Evolutionary conservation across 805 yeast species (phyloP).

Genomic region (Teunomyces kruisii): DNA sequence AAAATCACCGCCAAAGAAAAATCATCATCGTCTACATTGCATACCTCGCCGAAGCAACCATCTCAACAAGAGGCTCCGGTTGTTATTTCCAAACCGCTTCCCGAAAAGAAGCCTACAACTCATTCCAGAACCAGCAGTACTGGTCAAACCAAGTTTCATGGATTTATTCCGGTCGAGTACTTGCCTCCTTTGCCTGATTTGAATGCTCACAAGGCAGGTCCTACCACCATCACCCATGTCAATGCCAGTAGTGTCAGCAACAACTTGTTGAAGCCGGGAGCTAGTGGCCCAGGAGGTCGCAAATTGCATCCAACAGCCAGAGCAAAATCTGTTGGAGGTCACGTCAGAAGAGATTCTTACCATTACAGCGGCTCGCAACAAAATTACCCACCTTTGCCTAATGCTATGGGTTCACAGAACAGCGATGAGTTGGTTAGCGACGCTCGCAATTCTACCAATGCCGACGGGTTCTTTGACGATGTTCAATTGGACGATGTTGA

Average conservation of each 20-base stretch:
- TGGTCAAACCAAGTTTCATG: slow-evolving; percentile 28
- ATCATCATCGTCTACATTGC: slow-evolving; percentile 22
- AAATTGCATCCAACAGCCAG: slow-evolving; percentile 79
- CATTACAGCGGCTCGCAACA: slow-evolving; percentile 18
- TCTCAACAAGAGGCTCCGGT: slow-evolving; percentile 1
- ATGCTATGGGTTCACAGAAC: slow-evolving; percentile 38
- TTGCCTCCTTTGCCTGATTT: slow-evolving; percentile 47
- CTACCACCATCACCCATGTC: neutral
- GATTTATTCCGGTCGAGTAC: slow-evolving; percentile 42
- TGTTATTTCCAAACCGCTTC: neutral
- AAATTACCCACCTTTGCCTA: slow-evolving; percentile 47
- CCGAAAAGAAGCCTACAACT: slow-evolving; percentile 9
- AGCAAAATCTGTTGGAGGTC: slow-evolving; percentile 82
- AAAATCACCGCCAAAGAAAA: slow-evolving; percentile 59
- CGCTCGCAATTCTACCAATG: slow-evolving; percentile 16
- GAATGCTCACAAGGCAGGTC: slow-evolving; percentile 20
- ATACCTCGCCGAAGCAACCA: slow-evolving; percentile 10
- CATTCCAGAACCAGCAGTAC: slow-evolving; percentile 6
- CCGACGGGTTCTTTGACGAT: slow-evolving; percentile 60
- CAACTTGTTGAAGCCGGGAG: slow-evolving; percentile 8
- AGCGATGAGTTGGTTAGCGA: slow-evolving; percentile 39
- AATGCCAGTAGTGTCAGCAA: neutral
- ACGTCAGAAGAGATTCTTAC: slow-evolving; percentile 63
- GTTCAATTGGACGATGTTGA: slow-evolving; percentile 44
- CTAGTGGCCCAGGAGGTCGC: slow-evolving; percentile 15